Base-by-base conservation (phyloP, 345 rosid species). In the Balakata baccata region DNA sequence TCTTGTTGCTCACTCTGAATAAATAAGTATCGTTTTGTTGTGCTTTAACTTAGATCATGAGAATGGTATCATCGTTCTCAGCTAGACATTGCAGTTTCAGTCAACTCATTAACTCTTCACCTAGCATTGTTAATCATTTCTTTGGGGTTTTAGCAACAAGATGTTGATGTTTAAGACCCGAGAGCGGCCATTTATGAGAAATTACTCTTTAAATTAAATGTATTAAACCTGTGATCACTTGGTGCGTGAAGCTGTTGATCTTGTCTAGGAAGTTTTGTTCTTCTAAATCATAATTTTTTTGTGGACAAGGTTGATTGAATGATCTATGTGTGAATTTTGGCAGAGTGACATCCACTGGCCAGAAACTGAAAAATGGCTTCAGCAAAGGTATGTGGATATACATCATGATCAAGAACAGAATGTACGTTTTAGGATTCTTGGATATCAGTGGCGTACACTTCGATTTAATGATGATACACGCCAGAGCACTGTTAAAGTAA, bases 371-470 rank as follows among this genome's bases (percentile, higher is more conserved):
- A 85, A 81, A 78, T 94, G 97, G 98, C 90, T 94, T 56, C 79
- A 78, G 75, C 82, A 79, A 74, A 86, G 98, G 71, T 88, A 80
- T 75, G 81, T 74, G 59, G 87, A 84, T 80, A 38, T 89, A 11
- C 67, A 80, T 76, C 81, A 76, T 25, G 76, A 75, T 56, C 46
- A 43, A 63, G 78, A 80, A 74, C 62, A 47, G 1, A 67, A 61
- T 34, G 86, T 47, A 59, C 52, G 75, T 16, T 94, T 89, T 74
- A 87, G 79, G 76, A 65, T 94, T 58, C 73, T 94, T 59, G 97
- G 98, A 47, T 94, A 92, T 73, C 92, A 92, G 43, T 94, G 98
- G 98, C 87, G 97, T 43, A 82, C 88, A 0, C 95, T 94, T 73
- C 91, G 86, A 5, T 94, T 92, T 74, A 94, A 94, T 59, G 91